These are phyloP conservation scores for Agrocybe chaxingu DNA, from an alignment of 768 basidiomycete species.

Conservation along the genomic window DNA sequence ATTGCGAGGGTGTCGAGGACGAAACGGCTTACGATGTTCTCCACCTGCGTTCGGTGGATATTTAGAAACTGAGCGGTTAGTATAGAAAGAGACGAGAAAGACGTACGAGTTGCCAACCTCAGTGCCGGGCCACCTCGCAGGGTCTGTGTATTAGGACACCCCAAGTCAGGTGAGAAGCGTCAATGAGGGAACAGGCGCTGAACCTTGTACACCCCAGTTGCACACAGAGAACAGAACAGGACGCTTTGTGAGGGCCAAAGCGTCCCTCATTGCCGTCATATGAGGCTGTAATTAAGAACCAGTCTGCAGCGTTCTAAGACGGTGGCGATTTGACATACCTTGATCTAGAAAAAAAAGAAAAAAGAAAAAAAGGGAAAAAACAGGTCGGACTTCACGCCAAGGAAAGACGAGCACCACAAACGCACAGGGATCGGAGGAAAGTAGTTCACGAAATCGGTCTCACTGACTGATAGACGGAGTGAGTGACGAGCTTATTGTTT, in stretches of 20 bases:
- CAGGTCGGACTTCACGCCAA: no score
- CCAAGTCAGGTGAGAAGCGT: no score
- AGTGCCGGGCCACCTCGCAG: slow-evolving; percentile 46
- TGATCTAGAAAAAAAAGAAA: no score
- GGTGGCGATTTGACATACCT: slow-evolving; percentile 23
- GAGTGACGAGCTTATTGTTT: no score
- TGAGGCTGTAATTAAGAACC: slow-evolving; percentile 27
- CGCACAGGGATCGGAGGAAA: slow-evolving; percentile 39
- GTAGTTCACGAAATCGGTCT: slow-evolving; percentile 43
- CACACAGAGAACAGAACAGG: slow-evolving; percentile 53
- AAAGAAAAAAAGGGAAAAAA: no score
- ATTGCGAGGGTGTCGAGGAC: background rate
- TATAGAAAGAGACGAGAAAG: background rate
- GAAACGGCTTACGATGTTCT: slow-evolving; percentile 37
- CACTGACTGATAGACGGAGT: slow-evolving; percentile 22
- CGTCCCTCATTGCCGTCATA: slow-evolving; percentile 43
- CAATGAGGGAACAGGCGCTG: no score
- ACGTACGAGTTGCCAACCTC: slow-evolving; percentile 44
- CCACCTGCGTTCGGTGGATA: slow-evolving; percentile 23
- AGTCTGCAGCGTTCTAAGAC: background rate
- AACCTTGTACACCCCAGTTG: slow-evolving; percentile 45
- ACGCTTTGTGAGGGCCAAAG: slow-evolving; percentile 38
- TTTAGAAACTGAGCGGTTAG: background rate
- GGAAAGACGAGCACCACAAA: no score
- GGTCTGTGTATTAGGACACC: slow-evolving; percentile 25